Evolutionary conservation across 345 rosid species (phyloP).

Genomic region (Noccaea caerulescens): DNA sequence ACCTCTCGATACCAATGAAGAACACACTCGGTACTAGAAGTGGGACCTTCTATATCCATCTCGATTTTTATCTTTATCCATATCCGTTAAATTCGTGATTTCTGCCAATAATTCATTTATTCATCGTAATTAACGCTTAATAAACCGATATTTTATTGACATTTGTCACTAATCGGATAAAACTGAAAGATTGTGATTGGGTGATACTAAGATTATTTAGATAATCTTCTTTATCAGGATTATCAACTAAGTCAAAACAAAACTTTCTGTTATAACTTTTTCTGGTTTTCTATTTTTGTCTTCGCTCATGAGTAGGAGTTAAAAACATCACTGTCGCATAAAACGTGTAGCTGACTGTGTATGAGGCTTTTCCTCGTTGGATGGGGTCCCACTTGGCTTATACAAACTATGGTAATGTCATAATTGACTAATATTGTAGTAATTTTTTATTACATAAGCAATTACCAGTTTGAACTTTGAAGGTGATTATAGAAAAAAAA

Average conservation of each 20-base stretch:
- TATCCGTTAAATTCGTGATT: constrained; percentile 26
- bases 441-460: background rate
- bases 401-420: background rate
- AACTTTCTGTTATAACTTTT: background rate
- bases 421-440: background rate
- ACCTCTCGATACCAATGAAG: constrained; percentile 24
- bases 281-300: background rate
- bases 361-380: constrained; percentile 38
- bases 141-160: background rate
- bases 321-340: constrained; percentile 33
- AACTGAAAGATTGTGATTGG: background rate
- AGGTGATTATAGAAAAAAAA: background rate
- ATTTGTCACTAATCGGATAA: background rate
- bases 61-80: constrained; percentile 35
- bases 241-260: constrained; percentile 5
- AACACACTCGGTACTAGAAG: constrained; percentile 27
- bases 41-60: constrained; percentile 33
- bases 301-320: background rate
- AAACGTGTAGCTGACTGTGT: constrained; percentile 50
- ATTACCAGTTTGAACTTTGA: background rate
- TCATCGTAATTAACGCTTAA: constrained; percentile 1
- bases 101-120: background rate
- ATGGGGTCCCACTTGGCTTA: constrained; percentile 28
- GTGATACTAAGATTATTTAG: background rate
- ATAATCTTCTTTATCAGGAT: background rate